Evolutionary conservation across 805 yeast genomes (phyloP), one percentile per base, ranked within the genome.

Genomic region (Nakazawaea anatomiae): DNA sequence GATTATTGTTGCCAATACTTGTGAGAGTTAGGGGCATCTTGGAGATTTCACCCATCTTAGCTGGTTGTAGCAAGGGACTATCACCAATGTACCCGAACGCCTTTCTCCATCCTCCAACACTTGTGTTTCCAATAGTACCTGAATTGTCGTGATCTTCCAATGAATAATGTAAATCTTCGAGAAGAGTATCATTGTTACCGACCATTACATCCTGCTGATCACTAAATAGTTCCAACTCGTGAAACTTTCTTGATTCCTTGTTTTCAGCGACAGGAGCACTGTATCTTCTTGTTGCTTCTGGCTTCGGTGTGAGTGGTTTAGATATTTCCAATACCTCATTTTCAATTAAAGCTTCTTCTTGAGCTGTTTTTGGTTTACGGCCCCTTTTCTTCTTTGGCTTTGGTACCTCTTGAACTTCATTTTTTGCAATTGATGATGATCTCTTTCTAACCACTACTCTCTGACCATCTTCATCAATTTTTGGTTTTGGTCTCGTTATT

Each of bases 401-500:
- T 9, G 49, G 34, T 9, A 41, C 47, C 9, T 8, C 11, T 1
- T 25, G 32, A 27, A 12, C 6, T 1, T 41, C 47, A 10, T 42
- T 51, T 36, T 34, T 42, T 25, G 32, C 4, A 6, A 12, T 36
- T 8, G 50, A 34, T 5, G 39, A 5, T 5, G 53, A 42, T 43
- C 53, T 51, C 29, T 34, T 51, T 42, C 50, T 46, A 6, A 30
- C 14, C 5, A 51, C 41, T 5, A 51, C 43, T 31, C 47, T 42
- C 34, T 51, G 50, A 40, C 53, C 53, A 42, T 51, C 46, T 28
- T 42, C 53, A 34, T 51, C 53, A n/a, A 45, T 12, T 28, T 51
- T 46, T 31, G 53, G 53, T 31, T 46, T 46, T n/a, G 53, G 53
- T 34, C 53, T 46, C 4, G 53, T 34, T 9, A 67, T 54, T 36